Percentiles rank a stretch among this genome's conserved stretches.
Conservation (phyloP, 1,284 basidiomycete genomes). For the Flammula alnicola region DNA sequence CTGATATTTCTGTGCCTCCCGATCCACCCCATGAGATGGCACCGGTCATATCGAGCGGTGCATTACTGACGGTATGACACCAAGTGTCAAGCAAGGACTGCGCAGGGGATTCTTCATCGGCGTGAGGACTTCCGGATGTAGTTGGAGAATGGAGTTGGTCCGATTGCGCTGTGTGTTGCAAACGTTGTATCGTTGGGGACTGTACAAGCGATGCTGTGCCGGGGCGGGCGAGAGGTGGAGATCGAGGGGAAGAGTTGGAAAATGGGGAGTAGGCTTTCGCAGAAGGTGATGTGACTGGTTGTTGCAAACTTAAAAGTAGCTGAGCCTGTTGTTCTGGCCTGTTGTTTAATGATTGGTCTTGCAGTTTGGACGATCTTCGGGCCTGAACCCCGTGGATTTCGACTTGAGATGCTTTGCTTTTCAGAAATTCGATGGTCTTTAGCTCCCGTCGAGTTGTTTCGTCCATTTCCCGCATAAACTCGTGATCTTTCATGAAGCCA, state of each 20-base stretch:
- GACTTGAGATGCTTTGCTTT: constrained; percentile 63
- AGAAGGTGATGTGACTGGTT: constrained; percentile 38
- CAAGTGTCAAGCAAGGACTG: constrained; percentile 81
- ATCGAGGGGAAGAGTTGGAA: constrained; percentile 33
- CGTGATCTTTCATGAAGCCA: constrained; percentile 74
- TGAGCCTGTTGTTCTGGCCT: constrained; percentile 49
- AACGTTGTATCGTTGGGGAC: constrained; percentile 62
- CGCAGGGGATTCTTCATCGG: constrained; percentile 75
- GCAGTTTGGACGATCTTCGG: constrained; percentile 27
- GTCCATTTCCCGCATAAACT: constrained; percentile 71
- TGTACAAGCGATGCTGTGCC: constrained; percentile 43
- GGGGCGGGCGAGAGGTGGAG: constrained; percentile 36
- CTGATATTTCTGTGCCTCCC: constrained; percentile 59
- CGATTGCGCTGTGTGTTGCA: constrained; percentile 51
- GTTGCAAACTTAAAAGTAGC: constrained; percentile 53
- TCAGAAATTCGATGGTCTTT: constrained; percentile 81
- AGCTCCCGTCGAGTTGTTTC: constrained; percentile 81
- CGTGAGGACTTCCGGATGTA: constrained; percentile 66
- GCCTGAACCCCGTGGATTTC: constrained; percentile 39
- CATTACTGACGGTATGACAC: constrained; percentile 76
- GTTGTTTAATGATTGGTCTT: constrained; percentile 30
- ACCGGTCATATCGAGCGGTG: constrained; percentile 58
- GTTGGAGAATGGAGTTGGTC: constrained; percentile 56
- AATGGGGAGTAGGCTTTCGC: constrained; percentile 43
- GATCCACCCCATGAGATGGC: constrained; percentile 67